A percentile compares a stretch with the other conserved stretches of the same genome.
Conservation (phyloP, 306 rosid genomes). For the Castanopsis chinensis region DNA sequence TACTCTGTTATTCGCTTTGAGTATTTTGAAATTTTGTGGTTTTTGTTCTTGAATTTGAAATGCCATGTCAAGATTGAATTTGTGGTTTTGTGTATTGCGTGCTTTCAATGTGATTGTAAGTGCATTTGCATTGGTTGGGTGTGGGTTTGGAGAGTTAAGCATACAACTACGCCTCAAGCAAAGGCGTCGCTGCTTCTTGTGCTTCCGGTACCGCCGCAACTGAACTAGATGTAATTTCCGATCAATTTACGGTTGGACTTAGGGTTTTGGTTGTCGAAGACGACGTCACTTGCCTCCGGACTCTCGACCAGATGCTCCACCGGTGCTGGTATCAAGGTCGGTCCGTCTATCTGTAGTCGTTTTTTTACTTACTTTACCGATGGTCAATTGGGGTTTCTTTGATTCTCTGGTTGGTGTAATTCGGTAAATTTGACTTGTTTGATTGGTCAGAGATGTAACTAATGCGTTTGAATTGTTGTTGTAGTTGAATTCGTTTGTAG, state of each 20-base stretch:
- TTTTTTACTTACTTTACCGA: background rate
- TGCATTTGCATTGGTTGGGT: no score
- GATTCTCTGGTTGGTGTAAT: background rate
- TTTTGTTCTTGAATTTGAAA: no score
- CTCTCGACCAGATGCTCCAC: conserved; percentile 35
- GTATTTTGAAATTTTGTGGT: no score
- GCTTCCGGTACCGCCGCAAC: background rate
- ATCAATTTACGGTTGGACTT: conserved; percentile 42
- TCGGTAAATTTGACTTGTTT: background rate
- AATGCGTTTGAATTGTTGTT: background rate
- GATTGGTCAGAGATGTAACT: background rate
- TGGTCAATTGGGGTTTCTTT: background rate
- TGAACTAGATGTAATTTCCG: conserved; percentile 3
- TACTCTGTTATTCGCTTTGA: no score
- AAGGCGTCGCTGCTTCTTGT: conserved; percentile 2
- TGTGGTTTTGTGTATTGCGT: no score
- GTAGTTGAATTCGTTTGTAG: background rate
- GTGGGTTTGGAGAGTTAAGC: no score
- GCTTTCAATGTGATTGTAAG: no score
- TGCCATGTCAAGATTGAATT: no score
- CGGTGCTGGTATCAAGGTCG: conserved; percentile 46
- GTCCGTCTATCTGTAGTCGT: background rate
- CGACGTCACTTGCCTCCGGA: conserved; percentile 37
- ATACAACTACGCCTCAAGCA: conserved; percentile 28
- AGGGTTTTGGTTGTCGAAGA: conserved; percentile 62